phyloP scores from a whole-genome alignment of 2,329 filamentous ascomycete genomes.

The Tothia fuscella region DNA sequence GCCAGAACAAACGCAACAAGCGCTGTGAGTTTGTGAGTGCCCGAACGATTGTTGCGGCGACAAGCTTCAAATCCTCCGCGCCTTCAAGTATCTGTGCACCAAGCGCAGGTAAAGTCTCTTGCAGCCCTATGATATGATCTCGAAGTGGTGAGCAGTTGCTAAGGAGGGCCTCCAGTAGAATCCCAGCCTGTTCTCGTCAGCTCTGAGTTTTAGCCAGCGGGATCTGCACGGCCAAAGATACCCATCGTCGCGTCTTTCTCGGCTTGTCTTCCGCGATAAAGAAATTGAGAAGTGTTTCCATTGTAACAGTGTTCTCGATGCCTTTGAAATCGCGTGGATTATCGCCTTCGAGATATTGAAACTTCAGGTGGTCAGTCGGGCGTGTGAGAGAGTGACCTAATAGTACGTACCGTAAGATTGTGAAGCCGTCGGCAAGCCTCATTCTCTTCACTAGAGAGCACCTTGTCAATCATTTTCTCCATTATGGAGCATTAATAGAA shows the following conservation, averaged over 20 bases:
- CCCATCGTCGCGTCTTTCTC: conserved; percentile 5
- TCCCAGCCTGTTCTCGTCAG: conserved; percentile 1
- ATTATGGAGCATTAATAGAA: too few relatives aligned
- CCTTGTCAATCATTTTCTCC: conserved; percentile 3
- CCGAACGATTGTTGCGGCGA: conserved; percentile 1
- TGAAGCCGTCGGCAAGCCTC: conserved; percentile 1
- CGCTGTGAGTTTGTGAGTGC: conserved; percentile 2
- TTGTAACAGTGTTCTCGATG: background rate
- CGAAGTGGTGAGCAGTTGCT: background rate
- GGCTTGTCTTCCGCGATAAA: background rate
- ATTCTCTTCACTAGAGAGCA: background rate
- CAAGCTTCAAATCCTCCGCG: conserved; percentile 3
- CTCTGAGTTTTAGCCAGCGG: background rate
- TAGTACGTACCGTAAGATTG: conserved; percentile 1
- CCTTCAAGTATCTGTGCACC: background rate
- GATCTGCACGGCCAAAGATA: background rate
- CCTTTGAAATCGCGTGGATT: background rate
- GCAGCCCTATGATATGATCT: conserved; percentile 1
- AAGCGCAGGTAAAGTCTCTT: background rate
- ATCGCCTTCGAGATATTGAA: background rate
- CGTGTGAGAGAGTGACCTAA: background rate
- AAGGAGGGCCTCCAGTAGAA: background rate
- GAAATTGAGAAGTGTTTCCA: background rate
- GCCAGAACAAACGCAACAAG: conserved; percentile 5
- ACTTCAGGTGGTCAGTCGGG: background rate